These are phyloP conservation scores for Asclepias syriaca DNA, from an alignment of 257 asterid species.

Conservation along the genomic window DNA sequence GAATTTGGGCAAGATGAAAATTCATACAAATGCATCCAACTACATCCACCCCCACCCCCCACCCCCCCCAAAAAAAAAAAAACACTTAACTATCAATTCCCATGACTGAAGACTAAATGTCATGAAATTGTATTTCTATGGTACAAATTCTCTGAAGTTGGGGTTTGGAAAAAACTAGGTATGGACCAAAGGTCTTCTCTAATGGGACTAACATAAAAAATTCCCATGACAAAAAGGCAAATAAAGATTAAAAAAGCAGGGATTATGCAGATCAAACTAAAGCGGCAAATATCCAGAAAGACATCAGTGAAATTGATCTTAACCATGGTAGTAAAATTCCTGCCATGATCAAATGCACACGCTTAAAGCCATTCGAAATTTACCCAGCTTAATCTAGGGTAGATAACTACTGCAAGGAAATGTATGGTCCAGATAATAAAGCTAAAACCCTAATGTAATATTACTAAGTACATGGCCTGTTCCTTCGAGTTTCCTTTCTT, in stretches of 20 bases:
- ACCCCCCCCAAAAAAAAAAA: too few relatives aligned
- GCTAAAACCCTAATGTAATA: constrained; percentile 5
- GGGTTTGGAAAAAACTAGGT: neutral
- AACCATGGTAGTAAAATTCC: neutral
- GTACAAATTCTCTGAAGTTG: neutral
- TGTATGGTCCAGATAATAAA: neutral
- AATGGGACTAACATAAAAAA: neutral
- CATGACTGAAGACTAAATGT: neutral
- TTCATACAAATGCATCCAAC: neutral
- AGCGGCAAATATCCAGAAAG: neutral
- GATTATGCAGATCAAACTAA: neutral
- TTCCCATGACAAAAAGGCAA: neutral
- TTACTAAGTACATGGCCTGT: neutral
- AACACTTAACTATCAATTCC: neutral
- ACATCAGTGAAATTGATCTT: too few relatives aligned
- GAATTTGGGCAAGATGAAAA: neutral
- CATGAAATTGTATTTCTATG: neutral
- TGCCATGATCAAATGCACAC: neutral
- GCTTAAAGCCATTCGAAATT: neutral
- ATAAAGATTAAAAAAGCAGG: neutral
- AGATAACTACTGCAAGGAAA: neutral
- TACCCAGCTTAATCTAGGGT: neutral
- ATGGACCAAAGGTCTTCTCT: neutral
- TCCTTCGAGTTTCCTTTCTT: neutral
- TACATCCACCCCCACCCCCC: too few relatives aligned